A percentile compares a stretch with the other conserved stretches of the same genome.
Conservation (phyloP, 306 rosid genomes). For the Trichosanthes truncata region DNA sequence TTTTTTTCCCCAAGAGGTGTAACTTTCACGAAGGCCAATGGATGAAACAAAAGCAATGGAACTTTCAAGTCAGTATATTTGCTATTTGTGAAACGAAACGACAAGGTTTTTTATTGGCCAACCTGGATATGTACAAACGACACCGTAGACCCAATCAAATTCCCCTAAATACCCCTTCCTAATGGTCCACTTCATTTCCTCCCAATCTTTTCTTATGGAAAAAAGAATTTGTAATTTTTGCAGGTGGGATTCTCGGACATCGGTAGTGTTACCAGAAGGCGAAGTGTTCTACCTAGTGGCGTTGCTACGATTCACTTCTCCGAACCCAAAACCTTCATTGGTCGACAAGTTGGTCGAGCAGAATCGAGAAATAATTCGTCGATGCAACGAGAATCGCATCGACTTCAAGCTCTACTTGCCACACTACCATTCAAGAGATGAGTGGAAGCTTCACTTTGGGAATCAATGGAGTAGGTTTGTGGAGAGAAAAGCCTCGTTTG, state of each 20-base stretch:
- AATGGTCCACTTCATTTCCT: background rate
- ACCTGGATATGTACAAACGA: conserved; percentile 22
- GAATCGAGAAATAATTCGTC: conserved; percentile 49
- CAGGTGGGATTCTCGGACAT: conserved; percentile 91
- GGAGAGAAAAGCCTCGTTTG: conserved; percentile 45
- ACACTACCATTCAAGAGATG: conserved; percentile 55
- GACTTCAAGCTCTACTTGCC: conserved; percentile 85
- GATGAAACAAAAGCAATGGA: conserved; percentile 10
- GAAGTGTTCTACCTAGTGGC: conserved; percentile 86
- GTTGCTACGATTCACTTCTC: conserved; percentile 52
- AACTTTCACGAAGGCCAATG: background rate
- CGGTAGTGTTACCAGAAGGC: conserved; percentile 61
- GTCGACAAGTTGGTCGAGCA: conserved; percentile 44
- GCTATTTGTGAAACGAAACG: conserved; percentile 43
- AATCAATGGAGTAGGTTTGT: conserved; percentile 55
- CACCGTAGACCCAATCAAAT: conserved; percentile 21
- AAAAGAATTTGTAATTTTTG: background rate
- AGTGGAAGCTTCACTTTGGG: conserved; percentile 76
- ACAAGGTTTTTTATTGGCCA: conserved; percentile 52
- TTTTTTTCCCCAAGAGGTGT: background rate
- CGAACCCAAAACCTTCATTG: conserved; percentile 42
- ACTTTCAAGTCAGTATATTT: conserved; percentile 34
- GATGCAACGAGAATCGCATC: conserved; percentile 32
- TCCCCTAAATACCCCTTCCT: conserved; percentile 7
- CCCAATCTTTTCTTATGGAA: background rate